A percentile compares a stretch with the other conserved stretches of the same genome.
Conservation (phyloP, 78 protist genomes). For the Andalucia godoyi region DNA sequence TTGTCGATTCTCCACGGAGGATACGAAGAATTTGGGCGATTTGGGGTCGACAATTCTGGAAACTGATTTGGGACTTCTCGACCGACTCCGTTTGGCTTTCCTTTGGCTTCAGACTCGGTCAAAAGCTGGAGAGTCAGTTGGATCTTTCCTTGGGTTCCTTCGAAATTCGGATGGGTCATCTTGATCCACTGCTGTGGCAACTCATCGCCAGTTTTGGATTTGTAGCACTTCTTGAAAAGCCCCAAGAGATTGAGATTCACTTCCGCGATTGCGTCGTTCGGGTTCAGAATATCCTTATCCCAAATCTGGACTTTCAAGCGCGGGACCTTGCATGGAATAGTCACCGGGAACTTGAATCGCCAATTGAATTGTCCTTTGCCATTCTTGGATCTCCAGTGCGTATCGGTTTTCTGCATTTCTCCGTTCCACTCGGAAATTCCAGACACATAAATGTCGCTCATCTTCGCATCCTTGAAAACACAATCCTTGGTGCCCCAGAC, state of each 20-base stretch:
- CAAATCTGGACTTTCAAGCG: slow-evolving; percentile 25
- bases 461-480: slow-evolving; percentile 17
- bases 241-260: slow-evolving; percentile 2
- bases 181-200: slow-evolving; percentile 5
- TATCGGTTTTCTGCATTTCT: slow-evolving; percentile 16
- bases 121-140: neutral
- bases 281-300: slow-evolving; percentile 20
- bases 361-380: slow-evolving; percentile 28
- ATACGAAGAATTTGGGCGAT: neutral
- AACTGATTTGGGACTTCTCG: neutral
- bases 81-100: neutral
- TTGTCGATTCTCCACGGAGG: neutral
- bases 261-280: slow-evolving; percentile 23
- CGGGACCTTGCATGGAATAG: slow-evolving; percentile 11
- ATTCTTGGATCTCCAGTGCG: slow-evolving; percentile 15
- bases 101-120: slow-evolving; percentile 9
- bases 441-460: slow-evolving; percentile 6
- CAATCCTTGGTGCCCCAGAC: neutral
- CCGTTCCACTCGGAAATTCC: no score
- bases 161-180: slow-evolving; percentile 16
- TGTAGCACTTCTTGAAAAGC: slow-evolving; percentile 1
- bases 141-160: neutral
- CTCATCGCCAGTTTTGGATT: neutral
- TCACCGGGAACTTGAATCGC: slow-evolving; percentile 18
- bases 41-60: neutral